Evolutionary conservation across 805 yeast genomes (phyloP), one percentile per base, ranked within the genome.

Genomic region (Ogataea paraovalis): DNA sequence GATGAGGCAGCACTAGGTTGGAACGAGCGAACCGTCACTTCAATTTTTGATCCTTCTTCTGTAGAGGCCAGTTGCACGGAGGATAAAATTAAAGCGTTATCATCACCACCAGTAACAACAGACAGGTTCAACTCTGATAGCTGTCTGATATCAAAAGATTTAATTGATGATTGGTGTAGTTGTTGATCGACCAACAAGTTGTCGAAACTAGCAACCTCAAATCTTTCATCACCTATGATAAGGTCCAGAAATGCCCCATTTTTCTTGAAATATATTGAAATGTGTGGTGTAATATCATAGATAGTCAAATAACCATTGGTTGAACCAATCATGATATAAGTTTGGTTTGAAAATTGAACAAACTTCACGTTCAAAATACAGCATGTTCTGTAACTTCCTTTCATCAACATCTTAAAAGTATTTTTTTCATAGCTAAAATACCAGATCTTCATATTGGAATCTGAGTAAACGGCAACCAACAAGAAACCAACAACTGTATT

Each of bases 71-170:
- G 62, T 8, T 69, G 43, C 1, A 65, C 48, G 14, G 58, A 49
- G 1, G 74, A 65, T 1, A 78, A 60, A 1, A 71, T 75, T 3
- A 86, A 59, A 0, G 89, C 85, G 65, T 92, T 91, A 59, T 94
- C 99, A 61, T 94, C 99, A 46, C 99, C 98, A 28, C 97, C 97
- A 1, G 96, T 80, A 4, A 81, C 69, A 4, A 87, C 63, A 20
- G 66, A 59, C 2, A 46, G 51, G 40, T 46, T 34, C 3, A 47
- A 41, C 4, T 32, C 20, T 5, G 46, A 36, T 4, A 30, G 7
- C 22, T 52, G 38, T 42, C 47, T 2, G 50, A 57, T 12, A 64
- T 66, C 73, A n/a, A 87, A 59, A 1, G 85, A 75, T 51, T 89
- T 87, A 42, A 92, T 76, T 36, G 97, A 89, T 34, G 92, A 88